These are phyloP conservation scores for Macroventuria anomochaeta DNA, from an alignment of 2,329 filamentous ascomycete species.

Conservation along the genomic window DNA sequence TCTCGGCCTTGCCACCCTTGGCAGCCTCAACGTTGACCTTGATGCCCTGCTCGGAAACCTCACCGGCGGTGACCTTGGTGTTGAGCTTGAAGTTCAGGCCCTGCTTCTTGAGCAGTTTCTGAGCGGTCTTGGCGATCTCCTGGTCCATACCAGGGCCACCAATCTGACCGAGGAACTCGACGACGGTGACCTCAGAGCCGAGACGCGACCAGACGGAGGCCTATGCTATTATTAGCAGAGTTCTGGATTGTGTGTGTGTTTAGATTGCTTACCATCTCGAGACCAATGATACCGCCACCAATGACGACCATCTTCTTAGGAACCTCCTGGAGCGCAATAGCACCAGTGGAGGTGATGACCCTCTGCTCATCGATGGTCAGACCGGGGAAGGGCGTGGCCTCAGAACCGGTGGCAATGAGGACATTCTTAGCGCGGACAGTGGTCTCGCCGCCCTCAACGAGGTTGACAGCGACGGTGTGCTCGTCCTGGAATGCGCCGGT, in stretches of 20 bases:
- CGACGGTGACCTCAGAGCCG: constrained; percentile 92
- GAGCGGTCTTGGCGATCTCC: constrained; percentile 87
- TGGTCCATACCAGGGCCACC: constrained; percentile 97
- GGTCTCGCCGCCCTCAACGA: constrained; percentile 90
- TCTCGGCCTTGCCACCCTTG: constrained; percentile 95
- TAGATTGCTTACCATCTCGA: constrained; percentile 86
- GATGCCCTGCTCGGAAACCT: constrained; percentile 77
- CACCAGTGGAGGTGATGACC: constrained; percentile 94
- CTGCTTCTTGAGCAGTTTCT: constrained; percentile 95
- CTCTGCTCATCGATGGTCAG: constrained; percentile 97
- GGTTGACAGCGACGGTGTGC: constrained; percentile 88
- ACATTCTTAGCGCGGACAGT: constrained; percentile 93
- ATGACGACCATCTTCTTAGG: constrained; percentile 98
- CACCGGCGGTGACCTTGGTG: constrained; percentile 91
- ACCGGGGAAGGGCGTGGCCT: constrained; percentile 95
- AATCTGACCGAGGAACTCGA: constrained; percentile 95
- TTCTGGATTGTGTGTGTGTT: background rate
- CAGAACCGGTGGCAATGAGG: constrained; percentile 93
- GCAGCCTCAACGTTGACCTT: constrained; percentile 87
- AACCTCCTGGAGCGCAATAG: constrained; percentile 85
- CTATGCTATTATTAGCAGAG: constrained; percentile 44
- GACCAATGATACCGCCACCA: constrained; percentile 96
- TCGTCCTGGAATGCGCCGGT: constrained; percentile 85
- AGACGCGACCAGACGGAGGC: constrained; percentile 94
- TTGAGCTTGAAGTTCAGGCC: constrained; percentile 97